Conservation (phyloP, 148 eudicot genomes). For the Silene latifolia region DNA sequence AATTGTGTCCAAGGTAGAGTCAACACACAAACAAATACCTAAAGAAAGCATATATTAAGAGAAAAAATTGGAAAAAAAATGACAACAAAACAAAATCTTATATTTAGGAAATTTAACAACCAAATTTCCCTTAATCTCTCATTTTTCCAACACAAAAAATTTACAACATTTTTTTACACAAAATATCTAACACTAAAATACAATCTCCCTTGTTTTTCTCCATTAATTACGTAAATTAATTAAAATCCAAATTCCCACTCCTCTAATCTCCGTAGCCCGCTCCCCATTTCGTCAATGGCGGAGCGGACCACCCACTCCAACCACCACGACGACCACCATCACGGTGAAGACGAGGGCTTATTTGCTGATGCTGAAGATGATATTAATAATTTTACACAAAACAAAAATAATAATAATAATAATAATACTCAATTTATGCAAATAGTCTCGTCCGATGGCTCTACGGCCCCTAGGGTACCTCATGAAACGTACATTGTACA, state of each 20-base stretch:
- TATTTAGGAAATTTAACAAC: constrained; percentile 22
- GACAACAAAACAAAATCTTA: neutral
- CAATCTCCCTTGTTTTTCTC: neutral
- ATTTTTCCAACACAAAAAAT: constrained; percentile 16
- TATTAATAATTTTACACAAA: neutral
- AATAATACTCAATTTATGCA: constrained; percentile 9
- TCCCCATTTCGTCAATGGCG: constrained; percentile 44
- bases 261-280: constrained; percentile 22
- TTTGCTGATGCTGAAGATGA: constrained; percentile 2
- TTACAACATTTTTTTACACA: neutral
- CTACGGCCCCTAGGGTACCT: neutral
- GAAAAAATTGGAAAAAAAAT: neutral
- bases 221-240: constrained; percentile 1
- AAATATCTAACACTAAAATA: neutral
- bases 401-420: neutral
- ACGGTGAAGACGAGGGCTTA: neutral
- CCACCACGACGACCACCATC: neutral
- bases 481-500: constrained; percentile 33
- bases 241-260: neutral
- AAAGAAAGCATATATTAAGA: neutral
- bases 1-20: neutral
- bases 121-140: constrained; percentile 8
- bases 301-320: constrained; percentile 37
- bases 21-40: neutral
- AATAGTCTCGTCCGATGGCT: neutral